Percentiles rank a stretch among this genome's conserved stretches.
Evolutionary conservation across 306 rosid genomes (phyloP).

Genomic region (Cyclanthera cordifolia): DNA sequence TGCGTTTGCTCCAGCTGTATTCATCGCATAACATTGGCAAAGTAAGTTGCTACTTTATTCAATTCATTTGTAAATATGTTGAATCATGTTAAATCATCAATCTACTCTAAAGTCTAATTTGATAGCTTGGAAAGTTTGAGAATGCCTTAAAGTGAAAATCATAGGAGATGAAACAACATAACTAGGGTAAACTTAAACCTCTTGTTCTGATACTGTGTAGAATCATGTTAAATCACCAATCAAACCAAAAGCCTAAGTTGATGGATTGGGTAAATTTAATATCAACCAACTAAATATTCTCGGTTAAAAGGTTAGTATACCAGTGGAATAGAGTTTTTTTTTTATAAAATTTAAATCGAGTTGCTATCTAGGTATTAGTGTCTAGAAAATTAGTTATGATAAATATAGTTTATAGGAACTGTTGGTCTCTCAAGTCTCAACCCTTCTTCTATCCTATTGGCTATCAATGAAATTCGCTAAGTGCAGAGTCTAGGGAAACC

Average conservation of each 20-base stretch:
- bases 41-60: conserved; percentile 32
- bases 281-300: too few relatives aligned
- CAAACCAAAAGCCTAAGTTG: too few relatives aligned
- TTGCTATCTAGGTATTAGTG: background rate
- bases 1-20: conserved; percentile 80
- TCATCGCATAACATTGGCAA: conserved; percentile 91
- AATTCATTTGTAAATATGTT: background rate
- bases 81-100: too few relatives aligned
- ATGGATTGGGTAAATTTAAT: too few relatives aligned
- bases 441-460: background rate
- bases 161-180: too few relatives aligned
- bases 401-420: background rate
- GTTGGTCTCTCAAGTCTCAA: conserved; percentile 1
- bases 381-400: background rate
- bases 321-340: background rate
- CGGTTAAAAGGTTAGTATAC: background rate
- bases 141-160: too few relatives aligned
- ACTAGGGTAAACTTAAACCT: too few relatives aligned
- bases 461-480: background rate
- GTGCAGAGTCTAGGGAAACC: background rate
- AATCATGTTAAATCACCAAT: too few relatives aligned
- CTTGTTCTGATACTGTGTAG: too few relatives aligned
- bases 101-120: too few relatives aligned
- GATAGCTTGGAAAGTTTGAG: too few relatives aligned
- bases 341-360: too few relatives aligned